phyloP scores from a whole-genome alignment of 2,329 filamentous ascomycete species.

The Hortaea werneckii region DNA sequence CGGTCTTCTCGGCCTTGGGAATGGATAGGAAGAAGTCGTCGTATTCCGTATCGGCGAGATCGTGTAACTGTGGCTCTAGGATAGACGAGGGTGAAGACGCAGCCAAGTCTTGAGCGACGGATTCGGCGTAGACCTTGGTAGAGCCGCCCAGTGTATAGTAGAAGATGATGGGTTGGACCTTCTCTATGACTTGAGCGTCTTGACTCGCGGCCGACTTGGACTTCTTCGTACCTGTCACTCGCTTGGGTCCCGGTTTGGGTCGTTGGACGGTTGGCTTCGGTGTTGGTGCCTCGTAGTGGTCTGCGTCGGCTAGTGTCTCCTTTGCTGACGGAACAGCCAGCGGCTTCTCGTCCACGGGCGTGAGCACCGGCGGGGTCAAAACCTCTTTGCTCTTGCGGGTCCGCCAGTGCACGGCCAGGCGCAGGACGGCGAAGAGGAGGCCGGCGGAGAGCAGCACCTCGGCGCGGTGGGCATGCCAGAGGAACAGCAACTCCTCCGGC shows the following conservation, averaged over 20 bases:
- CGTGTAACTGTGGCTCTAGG: conserved; percentile 55
- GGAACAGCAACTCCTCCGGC: conserved; percentile 18
- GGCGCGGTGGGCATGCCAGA: conserved; percentile 23
- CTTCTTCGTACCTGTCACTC: conserved; percentile 21
- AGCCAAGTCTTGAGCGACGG: conserved; percentile 48
- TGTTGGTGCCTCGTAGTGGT: conserved; percentile 3
- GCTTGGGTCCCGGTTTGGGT: conserved; percentile 16
- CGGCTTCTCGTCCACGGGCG: conserved; percentile 13
- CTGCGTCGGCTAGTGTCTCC: conserved; percentile 3
- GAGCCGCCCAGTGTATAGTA: conserved; percentile 81
- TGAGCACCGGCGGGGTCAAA: conserved; percentile 14
- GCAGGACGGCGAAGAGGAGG: conserved; percentile 18
- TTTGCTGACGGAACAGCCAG: conserved; percentile 2
- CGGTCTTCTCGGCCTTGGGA: conserved; percentile 48
- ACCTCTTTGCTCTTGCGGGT: conserved; percentile 11
- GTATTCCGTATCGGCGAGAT: conserved; percentile 78
- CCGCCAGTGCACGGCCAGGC: conserved; percentile 17
- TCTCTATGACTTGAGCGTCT: background rate
- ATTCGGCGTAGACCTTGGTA: conserved; percentile 63
- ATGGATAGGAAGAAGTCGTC: conserved; percentile 78
- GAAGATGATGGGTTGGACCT: conserved; percentile 66
- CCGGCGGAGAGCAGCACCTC: conserved; percentile 22
- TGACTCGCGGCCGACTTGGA: conserved; percentile 4
- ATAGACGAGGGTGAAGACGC: conserved; percentile 27
- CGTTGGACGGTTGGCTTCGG: background rate